Conservation (phyloP, 192 early-diverging fungal species). For the Anaeromyces robustus region DNA sequence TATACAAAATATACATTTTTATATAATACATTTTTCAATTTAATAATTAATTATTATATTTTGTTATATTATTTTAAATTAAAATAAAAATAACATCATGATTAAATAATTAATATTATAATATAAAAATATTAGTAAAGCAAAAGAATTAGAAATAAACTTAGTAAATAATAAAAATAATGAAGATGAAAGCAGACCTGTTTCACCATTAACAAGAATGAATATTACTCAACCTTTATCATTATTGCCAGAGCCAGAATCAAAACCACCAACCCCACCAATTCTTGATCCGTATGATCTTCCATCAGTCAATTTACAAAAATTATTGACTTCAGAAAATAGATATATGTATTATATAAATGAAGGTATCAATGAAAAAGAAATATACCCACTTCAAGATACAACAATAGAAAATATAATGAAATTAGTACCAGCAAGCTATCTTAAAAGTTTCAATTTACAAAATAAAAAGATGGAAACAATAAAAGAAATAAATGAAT, state of each 20-base stretch:
- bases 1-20: too few relatives aligned
- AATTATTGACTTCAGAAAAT: slow-evolving; percentile 32
- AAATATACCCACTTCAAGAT: slow-evolving; percentile 24
- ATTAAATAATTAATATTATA: too few relatives aligned
- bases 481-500: slow-evolving; percentile 19
- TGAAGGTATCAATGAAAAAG: slow-evolving; percentile 16
- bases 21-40: too few relatives aligned
- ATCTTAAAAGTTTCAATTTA: slow-evolving; percentile 1
- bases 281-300: slow-evolving; percentile 34
- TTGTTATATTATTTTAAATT: too few relatives aligned
- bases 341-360: slow-evolving; percentile 37
- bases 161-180: background rate
- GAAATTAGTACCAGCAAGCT: slow-evolving; percentile 9
- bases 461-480: slow-evolving; percentile 8
- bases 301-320: slow-evolving; percentile 21
- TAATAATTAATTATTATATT: too few relatives aligned
- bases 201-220: background rate
- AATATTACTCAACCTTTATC: background rate
- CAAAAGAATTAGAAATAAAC: too few relatives aligned
- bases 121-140: too few relatives aligned
- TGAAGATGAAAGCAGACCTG: background rate
- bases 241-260: background rate
- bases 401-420: slow-evolving; percentile 10
- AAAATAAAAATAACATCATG: too few relatives aligned
- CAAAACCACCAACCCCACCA: slow-evolving; percentile 1